Percentiles rank a stretch among this genome's conserved stretches.
These are phyloP conservation scores for Eutrema yunnanense DNA, from an alignment of 345 rosid species.

Conservation along the genomic window DNA sequence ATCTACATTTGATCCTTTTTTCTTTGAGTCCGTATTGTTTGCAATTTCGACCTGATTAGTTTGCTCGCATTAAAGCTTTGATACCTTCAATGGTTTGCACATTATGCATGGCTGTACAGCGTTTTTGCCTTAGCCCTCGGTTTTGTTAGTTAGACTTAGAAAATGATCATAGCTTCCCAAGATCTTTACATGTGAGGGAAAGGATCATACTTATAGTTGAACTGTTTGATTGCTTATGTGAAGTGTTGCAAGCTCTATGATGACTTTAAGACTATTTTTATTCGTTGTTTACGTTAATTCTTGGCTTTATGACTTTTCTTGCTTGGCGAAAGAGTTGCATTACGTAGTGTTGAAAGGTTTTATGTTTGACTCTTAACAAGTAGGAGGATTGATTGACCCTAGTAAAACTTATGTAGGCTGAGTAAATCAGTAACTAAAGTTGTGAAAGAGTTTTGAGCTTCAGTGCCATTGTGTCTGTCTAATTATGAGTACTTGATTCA, in stretches of 20 bases:
- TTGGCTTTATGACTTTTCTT: background rate
- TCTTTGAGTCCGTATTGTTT: background rate
- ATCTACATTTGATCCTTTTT: background rate
- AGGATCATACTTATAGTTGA: background rate
- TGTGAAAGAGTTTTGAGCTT: constrained; percentile 19
- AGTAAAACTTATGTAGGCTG: background rate
- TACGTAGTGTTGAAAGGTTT: background rate
- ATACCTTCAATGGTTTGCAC: background rate
- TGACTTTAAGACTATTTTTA: background rate
- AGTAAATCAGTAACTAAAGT: constrained; percentile 2
- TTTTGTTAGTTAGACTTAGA: background rate
- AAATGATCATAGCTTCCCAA: background rate
- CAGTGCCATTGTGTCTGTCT: constrained; percentile 20
- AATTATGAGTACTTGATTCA: constrained; percentile 61
- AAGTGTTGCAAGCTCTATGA: background rate
- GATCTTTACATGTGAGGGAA: background rate
- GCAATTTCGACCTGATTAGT: background rate
- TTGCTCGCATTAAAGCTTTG: background rate
- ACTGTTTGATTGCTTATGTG: background rate
- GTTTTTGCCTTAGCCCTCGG: background rate
- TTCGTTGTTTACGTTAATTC: background rate
- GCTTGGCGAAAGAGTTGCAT: background rate
- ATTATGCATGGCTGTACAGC: background rate
- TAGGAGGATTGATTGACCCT: background rate
- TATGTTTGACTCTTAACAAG: background rate